A percentile compares a stretch with the other conserved stretches of the same genome.
Conservation (phyloP, 2,329 filamentous ascomycete species). For the Colletotrichum paranaense region DNA sequence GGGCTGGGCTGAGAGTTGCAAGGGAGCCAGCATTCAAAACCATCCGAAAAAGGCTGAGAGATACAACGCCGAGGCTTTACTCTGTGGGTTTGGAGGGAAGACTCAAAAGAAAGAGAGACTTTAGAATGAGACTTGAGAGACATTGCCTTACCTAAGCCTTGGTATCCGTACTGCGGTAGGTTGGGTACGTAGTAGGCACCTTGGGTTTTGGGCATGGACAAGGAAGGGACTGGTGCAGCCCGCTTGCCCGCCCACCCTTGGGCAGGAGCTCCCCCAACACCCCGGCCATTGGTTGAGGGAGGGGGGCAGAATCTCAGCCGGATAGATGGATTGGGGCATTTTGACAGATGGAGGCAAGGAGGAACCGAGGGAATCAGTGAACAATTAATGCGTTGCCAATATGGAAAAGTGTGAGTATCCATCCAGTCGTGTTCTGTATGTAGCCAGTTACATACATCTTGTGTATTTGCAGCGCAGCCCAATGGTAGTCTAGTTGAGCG, state of each 20-base stretch:
- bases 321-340: slow-evolving; percentile 15
- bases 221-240: slow-evolving; percentile 31
- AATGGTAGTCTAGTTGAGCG: neutral
- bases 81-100: neutral
- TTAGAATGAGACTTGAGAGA: neutral
- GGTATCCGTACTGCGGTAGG: neutral
- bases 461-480: neutral
- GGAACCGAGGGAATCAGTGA: neutral
- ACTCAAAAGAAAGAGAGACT: neutral
- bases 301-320: slow-evolving; percentile 35
- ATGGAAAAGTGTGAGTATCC: neutral
- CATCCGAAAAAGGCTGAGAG: neutral
- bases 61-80: neutral
- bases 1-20: neutral
- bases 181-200: neutral
- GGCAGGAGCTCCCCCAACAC: slow-evolving; percentile 41
- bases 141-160: neutral
- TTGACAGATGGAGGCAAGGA: neutral
- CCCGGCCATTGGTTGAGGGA: slow-evolving; percentile 39
- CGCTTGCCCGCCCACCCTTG: slow-evolving; percentile 20
- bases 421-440: neutral
- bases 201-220: slow-evolving; percentile 1
- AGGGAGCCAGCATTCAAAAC: neutral
- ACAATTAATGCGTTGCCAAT: slow-evolving; percentile 4
- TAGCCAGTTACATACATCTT: neutral